Evolutionary conservation across 768 basidiomycete species (phyloP).

Genomic region (Mycena rebaudengoi): DNA sequence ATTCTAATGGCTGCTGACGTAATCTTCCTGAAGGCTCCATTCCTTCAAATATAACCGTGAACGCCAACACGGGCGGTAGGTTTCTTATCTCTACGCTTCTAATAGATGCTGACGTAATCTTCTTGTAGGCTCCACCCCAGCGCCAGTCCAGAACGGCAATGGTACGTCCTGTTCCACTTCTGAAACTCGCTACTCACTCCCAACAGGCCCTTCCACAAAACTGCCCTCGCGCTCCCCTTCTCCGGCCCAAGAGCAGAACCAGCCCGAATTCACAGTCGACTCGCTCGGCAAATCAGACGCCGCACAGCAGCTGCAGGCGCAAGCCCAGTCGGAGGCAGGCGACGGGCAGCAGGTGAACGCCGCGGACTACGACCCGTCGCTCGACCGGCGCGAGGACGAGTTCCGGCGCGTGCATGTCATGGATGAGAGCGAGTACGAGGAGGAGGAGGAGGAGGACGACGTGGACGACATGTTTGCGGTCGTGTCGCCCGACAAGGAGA

Average conservation of each 20-base stretch:
- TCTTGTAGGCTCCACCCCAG: conserved; percentile 1
- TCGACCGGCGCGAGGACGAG: conserved; percentile 88
- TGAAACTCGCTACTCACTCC: background rate
- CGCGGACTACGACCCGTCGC: conserved; percentile 31
- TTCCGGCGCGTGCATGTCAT: conserved; percentile 65
- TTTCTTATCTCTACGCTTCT: background rate
- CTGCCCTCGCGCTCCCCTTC: conserved; percentile 25
- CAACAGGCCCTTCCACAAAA: conserved; percentile 14
- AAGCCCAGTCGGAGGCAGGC: background rate
- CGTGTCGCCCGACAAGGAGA: conserved; percentile 49
- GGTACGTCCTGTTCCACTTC: conserved; percentile 10
- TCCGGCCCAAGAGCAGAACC: conserved; percentile 22
- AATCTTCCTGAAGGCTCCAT: background rate
- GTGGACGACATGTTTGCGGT: conserved; percentile 97
- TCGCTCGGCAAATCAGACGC: conserved; percentile 10
- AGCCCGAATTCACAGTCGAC: conserved; percentile 21
- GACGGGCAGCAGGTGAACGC: conserved; percentile 22
- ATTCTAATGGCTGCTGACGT: background rate
- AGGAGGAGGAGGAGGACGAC: conserved; percentile 83
- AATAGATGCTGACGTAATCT: background rate
- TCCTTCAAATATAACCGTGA: background rate
- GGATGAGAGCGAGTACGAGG: conserved; percentile 62
- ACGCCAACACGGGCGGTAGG: background rate
- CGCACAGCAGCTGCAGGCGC: background rate
- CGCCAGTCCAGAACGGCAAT: conserved; percentile 8